Conservation (phyloP, 257 asterid species). For the Cruciata laevipes region DNA sequence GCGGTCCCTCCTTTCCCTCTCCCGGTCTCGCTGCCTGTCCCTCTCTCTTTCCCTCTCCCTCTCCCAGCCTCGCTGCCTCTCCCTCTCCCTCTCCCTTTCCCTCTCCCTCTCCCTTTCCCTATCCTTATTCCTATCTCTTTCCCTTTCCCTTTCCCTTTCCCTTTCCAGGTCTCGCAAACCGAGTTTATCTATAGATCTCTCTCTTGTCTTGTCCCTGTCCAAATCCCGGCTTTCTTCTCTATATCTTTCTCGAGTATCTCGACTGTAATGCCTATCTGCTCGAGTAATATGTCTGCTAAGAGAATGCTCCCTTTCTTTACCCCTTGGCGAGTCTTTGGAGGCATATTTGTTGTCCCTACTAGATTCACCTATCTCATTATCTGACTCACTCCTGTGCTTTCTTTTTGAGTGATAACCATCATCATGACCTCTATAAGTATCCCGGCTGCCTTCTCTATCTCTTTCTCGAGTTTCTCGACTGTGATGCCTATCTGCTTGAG, state of each 20-base stretch:
- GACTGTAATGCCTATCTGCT: constrained; percentile 34
- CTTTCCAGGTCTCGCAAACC: constrained; percentile 29
- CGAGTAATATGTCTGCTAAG: constrained; percentile 36
- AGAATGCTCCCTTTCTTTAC: constrained; percentile 48
- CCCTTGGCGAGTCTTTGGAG: constrained; percentile 44
- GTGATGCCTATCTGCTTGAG: constrained; percentile 37
- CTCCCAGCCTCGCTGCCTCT: constrained; percentile 19
- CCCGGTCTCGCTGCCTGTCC: constrained; percentile 29
- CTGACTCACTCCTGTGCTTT: constrained; percentile 35
- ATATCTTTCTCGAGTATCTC: constrained; percentile 37
- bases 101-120: constrained; percentile 38
- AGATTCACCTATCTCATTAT: constrained; percentile 37
- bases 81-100: constrained; percentile 33
- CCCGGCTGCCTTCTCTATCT: constrained; percentile 53
- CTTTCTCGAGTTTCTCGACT: constrained; percentile 39
- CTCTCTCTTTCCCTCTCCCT: constrained; percentile 34
- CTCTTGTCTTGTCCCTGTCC: constrained; percentile 32
- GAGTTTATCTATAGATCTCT: constrained; percentile 21
- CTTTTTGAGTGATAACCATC: constrained; percentile 31
- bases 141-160: constrained; percentile 28
- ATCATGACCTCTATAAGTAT: constrained; percentile 22
- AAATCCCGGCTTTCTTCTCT: constrained; percentile 57
- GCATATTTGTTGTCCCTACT: constrained; percentile 34
- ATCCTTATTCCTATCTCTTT: constrained; percentile 29
- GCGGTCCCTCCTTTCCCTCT: constrained; percentile 28